Conservation (phyloP, 192 early-diverging fungal species). For the Entomortierella lignicola region DNA sequence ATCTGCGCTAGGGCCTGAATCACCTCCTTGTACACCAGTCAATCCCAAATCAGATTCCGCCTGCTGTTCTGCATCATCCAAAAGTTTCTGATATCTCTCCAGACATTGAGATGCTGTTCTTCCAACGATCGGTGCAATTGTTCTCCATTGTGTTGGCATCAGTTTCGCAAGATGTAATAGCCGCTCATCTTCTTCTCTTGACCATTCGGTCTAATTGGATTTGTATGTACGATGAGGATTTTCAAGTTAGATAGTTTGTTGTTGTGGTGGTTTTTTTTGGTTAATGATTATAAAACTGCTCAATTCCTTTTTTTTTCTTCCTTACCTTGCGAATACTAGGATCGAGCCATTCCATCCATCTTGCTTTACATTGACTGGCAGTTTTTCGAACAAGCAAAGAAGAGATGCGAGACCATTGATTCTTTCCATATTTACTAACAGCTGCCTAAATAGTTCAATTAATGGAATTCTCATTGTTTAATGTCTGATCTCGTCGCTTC, state of each 20-base stretch:
- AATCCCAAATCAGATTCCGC: slow-evolving; percentile 75
- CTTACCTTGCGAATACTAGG: slow-evolving; percentile 94
- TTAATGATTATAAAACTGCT: no score
- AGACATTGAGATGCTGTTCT: slow-evolving; percentile 96
- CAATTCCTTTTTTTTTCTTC: no score
- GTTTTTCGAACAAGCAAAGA: slow-evolving; percentile 94
- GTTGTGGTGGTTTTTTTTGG: no score
- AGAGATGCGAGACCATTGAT: slow-evolving; percentile 98
- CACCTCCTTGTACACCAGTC: slow-evolving; percentile 70
- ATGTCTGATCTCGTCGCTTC: no score
- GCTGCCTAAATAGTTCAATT: slow-evolving; percentile 73
- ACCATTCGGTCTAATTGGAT: slow-evolving; percentile 87
- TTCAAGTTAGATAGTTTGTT: no score
- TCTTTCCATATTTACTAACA: slow-evolving; percentile 99
- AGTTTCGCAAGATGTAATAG: slow-evolving; percentile 96
- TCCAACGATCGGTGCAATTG: slow-evolving; percentile 98
- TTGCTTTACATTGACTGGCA: slow-evolving; percentile 98
- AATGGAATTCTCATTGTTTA: neutral
- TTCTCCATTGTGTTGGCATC: slow-evolving; percentile 99
- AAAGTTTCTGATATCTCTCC: slow-evolving; percentile 92
- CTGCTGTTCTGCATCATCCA: slow-evolving; percentile 95
- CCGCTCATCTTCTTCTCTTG: slow-evolving; percentile 98
- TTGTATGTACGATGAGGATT: no score
- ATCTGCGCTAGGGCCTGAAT: slow-evolving; percentile 84
- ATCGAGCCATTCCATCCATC: slow-evolving; percentile 99